Base-by-base conservation (phyloP, 345 rosid species). In the Brassica incana region DNA sequence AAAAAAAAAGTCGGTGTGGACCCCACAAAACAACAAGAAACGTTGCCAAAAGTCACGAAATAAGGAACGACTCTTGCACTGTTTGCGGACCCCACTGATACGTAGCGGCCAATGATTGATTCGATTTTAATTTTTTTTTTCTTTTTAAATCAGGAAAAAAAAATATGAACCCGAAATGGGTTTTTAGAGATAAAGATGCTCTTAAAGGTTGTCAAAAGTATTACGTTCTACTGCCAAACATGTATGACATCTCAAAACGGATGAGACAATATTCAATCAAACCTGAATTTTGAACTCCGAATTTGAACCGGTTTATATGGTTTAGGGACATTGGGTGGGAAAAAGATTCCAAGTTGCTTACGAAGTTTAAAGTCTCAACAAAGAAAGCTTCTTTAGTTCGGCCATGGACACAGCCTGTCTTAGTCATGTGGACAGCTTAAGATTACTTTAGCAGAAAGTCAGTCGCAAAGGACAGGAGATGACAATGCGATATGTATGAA, bases 361-460 rank as follows among this genome's bases (percentile, higher is more conserved):
- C 64, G n/a, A 78, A 72, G 67, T 5, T 58, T 29, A 30, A 59
- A 78, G 81, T 65, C 52, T 3, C 35, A 52, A 33, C 43, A 72
- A 72, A 56, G 65, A 64, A 78, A 72, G 77, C 50, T 65, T 65
- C 61, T 65, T 72, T 78, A 52, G 8, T 71, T 59, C 27, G 2
- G 74, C 64, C 20, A 73, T 73, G 56, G n/a, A 38, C 78, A 72
- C 77, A 79, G 75, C 78, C 78, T 74, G 82, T 68, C 71, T 52
- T 68, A 15, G 59, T 79, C 82, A 79, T 62, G 82, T 79, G 75
- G 78, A 79, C 82, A 79, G 78, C 78, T 74, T 79, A 54, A 33
- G 69, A 15, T 12, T 69, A 79, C 75, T 79, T 79, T 69, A 74
- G 82, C 78, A 68, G 75, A 79, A 79, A 79, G 82, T 50, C 18